Evolutionary conservation across 2,329 filamentous ascomycete species (phyloP).

Genomic region (Chrysoporthe cubensis): DNA sequence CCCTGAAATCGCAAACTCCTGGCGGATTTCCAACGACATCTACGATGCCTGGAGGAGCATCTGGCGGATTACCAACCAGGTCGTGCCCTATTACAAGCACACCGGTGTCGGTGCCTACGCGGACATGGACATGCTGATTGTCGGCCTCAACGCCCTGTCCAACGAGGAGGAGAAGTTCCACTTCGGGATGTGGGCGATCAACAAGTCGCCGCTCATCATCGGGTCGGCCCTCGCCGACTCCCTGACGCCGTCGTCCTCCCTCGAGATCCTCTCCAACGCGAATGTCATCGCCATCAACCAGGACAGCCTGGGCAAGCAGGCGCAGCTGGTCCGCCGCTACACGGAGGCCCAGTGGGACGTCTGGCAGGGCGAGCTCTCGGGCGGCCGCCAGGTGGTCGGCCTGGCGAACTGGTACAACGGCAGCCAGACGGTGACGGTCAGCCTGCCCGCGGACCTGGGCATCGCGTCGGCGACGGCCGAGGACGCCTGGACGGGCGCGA

Average conservation of each 20-base stretch:
- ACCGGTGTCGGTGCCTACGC: constrained; percentile 52
- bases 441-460: constrained; percentile 45
- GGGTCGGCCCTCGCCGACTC: constrained; percentile 47
- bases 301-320: constrained; percentile 55
- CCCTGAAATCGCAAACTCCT: constrained; percentile 49
- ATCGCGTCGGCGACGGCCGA: constrained; percentile 44
- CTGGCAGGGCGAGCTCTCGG: constrained; percentile 53
- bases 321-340: constrained; percentile 52
- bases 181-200: constrained; percentile 56
- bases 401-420: constrained; percentile 55
- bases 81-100: constrained; percentile 49
- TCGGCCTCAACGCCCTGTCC: constrained; percentile 51
- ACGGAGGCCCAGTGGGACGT: constrained; percentile 55
- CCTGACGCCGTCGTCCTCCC: constrained; percentile 43
- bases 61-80: constrained; percentile 57
- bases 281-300: constrained; percentile 63
- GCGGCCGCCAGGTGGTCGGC: constrained; percentile 47
- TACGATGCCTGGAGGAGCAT: constrained; percentile 55
- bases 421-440: constrained; percentile 45
- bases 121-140: constrained; percentile 56
- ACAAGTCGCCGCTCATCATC: constrained; percentile 55
- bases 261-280: constrained; percentile 51
- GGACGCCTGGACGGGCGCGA: constrained; percentile 45
- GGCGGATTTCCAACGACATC: constrained; percentile 59
- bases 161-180: constrained; percentile 54